Evolutionary conservation across 345 rosid genomes (phyloP), one percentile per base, ranked within the genome.

Genomic region (Populus ilicifolia): DNA sequence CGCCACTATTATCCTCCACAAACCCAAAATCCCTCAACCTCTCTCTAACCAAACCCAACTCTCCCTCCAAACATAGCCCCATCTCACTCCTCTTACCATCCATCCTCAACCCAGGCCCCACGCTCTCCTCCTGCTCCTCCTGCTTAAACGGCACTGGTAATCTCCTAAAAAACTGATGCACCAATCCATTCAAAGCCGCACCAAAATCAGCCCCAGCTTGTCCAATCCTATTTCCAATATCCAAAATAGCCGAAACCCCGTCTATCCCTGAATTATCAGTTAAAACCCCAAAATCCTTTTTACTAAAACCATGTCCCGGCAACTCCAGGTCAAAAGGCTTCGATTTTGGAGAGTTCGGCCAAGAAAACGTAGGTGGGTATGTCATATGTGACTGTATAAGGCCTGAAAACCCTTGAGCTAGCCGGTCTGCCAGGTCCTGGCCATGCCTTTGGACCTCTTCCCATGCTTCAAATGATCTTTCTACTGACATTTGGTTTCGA

Each of bases 381-480:
- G 75, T 84, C 68, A 92, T 90, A 68, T 88, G 93, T 21, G 90
- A 87, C 39, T 91, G 97, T 76, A 93, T 90, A 54, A 94, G 81
- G 61, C 97, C 98, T 0, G 92, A 86, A 77, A 94, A 91, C 2
- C 98, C 97, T 76, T 94, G 98, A 16, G 98, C 90, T 16, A 94
- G 85, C 75, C 97, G 74, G 79, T 91, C 98, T 33, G 98, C 98
- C 8, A 94, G 80, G 88, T 93, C 98, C 82, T 85, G 97, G 14
- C 98, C 97, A 35, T 94, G 98, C 72, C 98, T 83, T 75, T 91
- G 98, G 67, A 94, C 97, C 88, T 90, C 97, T 83, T 94, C 98
- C 98, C 98, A 94, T 9, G 97, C 97, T 84, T 93, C 98, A 30
- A 94, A 87, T 36, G 97, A 89, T 76, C 97, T 91, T 81, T 91